A percentile compares a stretch with the other conserved stretches of the same genome.
Conservation (phyloP, 106 monocot genomes). For the Dendrobium chrysotoxum region DNA sequence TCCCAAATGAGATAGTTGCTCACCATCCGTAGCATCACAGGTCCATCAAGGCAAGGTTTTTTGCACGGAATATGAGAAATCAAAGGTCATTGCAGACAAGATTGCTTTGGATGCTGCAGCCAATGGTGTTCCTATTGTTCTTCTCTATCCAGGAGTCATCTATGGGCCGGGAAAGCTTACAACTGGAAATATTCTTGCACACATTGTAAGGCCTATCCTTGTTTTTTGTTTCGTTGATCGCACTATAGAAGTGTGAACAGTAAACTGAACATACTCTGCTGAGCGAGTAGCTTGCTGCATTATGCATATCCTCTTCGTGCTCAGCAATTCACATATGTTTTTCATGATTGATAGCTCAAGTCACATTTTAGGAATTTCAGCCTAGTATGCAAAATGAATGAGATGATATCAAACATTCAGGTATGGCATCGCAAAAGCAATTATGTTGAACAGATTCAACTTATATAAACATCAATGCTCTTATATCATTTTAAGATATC, state of each 20-base stretch:
- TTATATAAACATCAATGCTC: no score
- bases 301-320: neutral
- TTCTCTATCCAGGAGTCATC: conserved; percentile 93
- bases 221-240: neutral
- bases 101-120: conserved; percentile 76
- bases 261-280: neutral
- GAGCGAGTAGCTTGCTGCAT: neutral
- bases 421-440: neutral
- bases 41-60: conserved; percentile 64
- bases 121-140: conserved; percentile 71
- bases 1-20: neutral
- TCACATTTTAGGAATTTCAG: neutral
- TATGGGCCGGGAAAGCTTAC: conserved; percentile 90
- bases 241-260: neutral
- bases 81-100: conserved; percentile 71
- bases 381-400: neutral
- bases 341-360: neutral
- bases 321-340: neutral
- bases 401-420: neutral
- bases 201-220: conserved; percentile 44
- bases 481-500: no score
- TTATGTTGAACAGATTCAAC: no score
- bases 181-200: conserved; percentile 74
- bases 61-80: conserved; percentile 97
- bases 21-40: conserved; percentile 32